Evolutionary conservation across 2,329 filamentous ascomycete genomes (phyloP).

Genomic region (Delphinella strobiligena): DNA sequence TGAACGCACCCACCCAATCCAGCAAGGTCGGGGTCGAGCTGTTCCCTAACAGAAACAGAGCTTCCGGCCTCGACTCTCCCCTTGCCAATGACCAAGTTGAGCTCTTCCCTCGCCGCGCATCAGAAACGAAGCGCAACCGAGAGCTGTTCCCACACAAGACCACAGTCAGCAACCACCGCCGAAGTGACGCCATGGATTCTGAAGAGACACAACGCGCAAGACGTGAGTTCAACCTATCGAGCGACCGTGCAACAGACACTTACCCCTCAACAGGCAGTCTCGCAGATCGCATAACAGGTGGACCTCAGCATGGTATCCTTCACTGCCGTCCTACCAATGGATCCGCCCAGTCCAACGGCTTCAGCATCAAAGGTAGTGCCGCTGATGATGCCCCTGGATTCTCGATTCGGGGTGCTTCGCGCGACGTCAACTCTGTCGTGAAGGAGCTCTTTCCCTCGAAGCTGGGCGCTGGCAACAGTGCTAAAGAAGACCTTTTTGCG

Average conservation of each 20-base stretch:
- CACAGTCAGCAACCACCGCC: conserved; percentile 27
- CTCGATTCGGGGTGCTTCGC: conserved; percentile 19
- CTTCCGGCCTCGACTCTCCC: conserved; percentile 4
- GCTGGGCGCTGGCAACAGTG: conserved; percentile 13
- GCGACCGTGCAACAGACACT: not conserved
- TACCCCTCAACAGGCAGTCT: conserved; percentile 7
- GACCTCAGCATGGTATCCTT: conserved; percentile 3
- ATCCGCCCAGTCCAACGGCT: conserved; percentile 12
- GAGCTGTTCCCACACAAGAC: conserved; percentile 29
- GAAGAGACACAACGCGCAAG: conserved; percentile 12
- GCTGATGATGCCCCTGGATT: conserved; percentile 13
- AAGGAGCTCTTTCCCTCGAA: conserved; percentile 23
- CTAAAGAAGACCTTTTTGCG: conserved; percentile 19
- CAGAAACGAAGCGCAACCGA: conserved; percentile 18
- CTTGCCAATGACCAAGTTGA: conserved; percentile 3
- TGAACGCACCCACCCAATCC: conserved; percentile 9
- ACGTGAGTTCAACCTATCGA: conserved; percentile 3
- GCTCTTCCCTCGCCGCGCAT: conserved; percentile 5
- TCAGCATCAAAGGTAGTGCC: conserved; percentile 23
- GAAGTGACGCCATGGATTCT: conserved; percentile 30
- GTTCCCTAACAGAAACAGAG: conserved; percentile 6
- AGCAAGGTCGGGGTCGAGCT: conserved; percentile 10
- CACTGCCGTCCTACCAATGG: not conserved
- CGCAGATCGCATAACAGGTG: conserved; percentile 11
- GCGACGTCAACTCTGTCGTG: conserved; percentile 12